Evolutionary conservation across 192 early-diverging fungal genomes (phyloP).

Genomic region (Gaertneriomyces sp.): DNA sequence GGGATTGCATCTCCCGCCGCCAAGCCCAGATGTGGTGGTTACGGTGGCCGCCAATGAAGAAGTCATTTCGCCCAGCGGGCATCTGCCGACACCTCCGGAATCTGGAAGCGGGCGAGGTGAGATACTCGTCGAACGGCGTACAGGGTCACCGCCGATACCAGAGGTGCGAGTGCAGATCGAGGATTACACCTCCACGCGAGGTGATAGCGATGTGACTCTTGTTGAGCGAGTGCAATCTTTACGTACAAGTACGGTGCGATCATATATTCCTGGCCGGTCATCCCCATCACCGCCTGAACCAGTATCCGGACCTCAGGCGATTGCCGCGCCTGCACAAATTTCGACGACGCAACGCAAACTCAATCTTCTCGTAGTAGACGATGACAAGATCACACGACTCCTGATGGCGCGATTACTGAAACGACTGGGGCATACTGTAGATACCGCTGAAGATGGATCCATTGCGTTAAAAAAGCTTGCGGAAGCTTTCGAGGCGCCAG

Average conservation of each 20-base stretch:
- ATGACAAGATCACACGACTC: slow-evolving; percentile 29
- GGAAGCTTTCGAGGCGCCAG: not conserved
- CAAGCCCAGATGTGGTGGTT: no score
- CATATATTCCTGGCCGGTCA: no score
- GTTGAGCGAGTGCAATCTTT: no score
- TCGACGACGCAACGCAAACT: slow-evolving; percentile 1
- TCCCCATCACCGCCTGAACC: no score
- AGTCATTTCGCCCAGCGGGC: not conserved
- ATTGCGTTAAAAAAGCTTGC: slow-evolving; percentile 17
- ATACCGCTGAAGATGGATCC: slow-evolving; percentile 20
- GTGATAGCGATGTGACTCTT: no score
- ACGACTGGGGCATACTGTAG: slow-evolving; percentile 19
- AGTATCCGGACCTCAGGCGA: no score
- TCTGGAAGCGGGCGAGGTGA: not conserved
- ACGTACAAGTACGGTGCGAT: no score
- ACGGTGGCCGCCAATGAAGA: no score
- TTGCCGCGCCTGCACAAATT: no score
- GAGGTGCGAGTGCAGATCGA: slow-evolving; percentile 2
- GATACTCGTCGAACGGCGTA: not conserved
- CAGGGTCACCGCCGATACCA: not conserved
- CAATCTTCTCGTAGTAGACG: slow-evolving; percentile 16
- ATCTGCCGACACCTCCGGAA: not conserved
- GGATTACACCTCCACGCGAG: no score
- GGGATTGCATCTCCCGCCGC: no score
- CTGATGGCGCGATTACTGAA: slow-evolving; percentile 17